phyloP scores from a whole-genome alignment of 2,329 filamentous ascomycete genomes.

The Arachnomyces sp. region DNA sequence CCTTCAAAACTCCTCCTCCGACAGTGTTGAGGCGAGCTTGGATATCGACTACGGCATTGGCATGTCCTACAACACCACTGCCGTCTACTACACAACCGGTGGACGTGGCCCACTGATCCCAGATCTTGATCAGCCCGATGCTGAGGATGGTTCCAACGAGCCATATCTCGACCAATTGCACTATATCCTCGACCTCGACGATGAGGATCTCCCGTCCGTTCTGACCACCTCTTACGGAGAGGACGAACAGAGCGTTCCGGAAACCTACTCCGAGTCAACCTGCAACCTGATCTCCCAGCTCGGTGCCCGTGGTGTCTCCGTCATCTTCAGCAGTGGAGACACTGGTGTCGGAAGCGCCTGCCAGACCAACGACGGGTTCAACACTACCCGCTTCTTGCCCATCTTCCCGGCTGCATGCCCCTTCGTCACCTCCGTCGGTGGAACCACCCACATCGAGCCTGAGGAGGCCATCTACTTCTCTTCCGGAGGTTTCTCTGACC shows the following conservation, averaged over 20 bases:
- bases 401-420: constrained; percentile 53
- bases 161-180: constrained; percentile 59
- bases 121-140: constrained; percentile 36
- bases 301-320: constrained; percentile 57
- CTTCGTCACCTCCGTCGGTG: constrained; percentile 57
- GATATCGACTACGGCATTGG: constrained; percentile 56
- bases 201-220: constrained; percentile 53
- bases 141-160: constrained; percentile 49
- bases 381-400: constrained; percentile 45
- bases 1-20: constrained; percentile 35
- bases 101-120: constrained; percentile 48
- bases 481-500: constrained; percentile 42
- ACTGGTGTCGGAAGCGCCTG: constrained; percentile 51
- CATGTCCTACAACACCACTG: constrained; percentile 47
- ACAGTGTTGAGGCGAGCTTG: constrained; percentile 54
- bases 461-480: constrained; percentile 50
- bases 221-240: constrained; percentile 66
- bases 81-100: constrained; percentile 54
- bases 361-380: constrained; percentile 48
- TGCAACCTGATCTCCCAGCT: constrained; percentile 59
- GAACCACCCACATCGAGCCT: constrained; percentile 46
- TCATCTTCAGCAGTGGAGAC: constrained; percentile 61
- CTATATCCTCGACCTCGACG: constrained; percentile 50
- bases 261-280: constrained; percentile 51
- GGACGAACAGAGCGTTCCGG: constrained; percentile 56